Evolutionary conservation across 257 asterid species (phyloP), one percentile per base, ranked within the genome.

Genomic region (Nicotiana tabacum): DNA sequence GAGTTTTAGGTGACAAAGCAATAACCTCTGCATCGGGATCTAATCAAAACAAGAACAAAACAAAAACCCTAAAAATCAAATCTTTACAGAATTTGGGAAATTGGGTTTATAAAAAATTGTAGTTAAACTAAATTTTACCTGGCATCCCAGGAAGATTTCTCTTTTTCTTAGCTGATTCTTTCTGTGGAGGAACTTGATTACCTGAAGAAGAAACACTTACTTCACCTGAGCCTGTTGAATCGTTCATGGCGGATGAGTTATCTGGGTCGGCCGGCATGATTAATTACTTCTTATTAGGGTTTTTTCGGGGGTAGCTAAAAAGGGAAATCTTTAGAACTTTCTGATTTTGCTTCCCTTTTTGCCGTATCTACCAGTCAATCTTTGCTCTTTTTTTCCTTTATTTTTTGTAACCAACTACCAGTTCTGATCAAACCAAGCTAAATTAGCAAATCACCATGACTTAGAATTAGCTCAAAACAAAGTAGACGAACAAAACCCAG

Each of bases 81-180:
- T 0, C 60, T 51, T 46, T 3, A 11, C 37, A 2, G 15, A 74
- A 48, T 46, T 13, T 76, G 8, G 35, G 16, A 3, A 76, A 3
- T 27, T 15, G 80, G 72, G 55, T 66, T 39, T 10, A 65, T 81
- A 48, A 83, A 53, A 65, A 77, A 17, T 10, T 15, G 43, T 77
- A 11, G 16, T 12, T 55, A n/a, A 68, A 53, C 66, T 15, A 39
- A n/a, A 13, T 29, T 60, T 86, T 90, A 94, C 98, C 97, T 84
- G 98, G 98, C 98, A 91, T 94, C 80, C 98, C 98, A 6, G 98
- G 98, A 24, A 92, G 95, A 88, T 90, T 94, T 37, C 98, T 83
- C 86, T 93, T 94, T 87, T 90, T 94, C 93, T 94, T 94, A 53
- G 82, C 82, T 18, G 88, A 65, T 21, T 90, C 62, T 83, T 90